phyloP scores from a whole-genome alignment of 2,329 filamentous ascomycete genomes.

The Pseudogymnoascus sp. region DNA sequence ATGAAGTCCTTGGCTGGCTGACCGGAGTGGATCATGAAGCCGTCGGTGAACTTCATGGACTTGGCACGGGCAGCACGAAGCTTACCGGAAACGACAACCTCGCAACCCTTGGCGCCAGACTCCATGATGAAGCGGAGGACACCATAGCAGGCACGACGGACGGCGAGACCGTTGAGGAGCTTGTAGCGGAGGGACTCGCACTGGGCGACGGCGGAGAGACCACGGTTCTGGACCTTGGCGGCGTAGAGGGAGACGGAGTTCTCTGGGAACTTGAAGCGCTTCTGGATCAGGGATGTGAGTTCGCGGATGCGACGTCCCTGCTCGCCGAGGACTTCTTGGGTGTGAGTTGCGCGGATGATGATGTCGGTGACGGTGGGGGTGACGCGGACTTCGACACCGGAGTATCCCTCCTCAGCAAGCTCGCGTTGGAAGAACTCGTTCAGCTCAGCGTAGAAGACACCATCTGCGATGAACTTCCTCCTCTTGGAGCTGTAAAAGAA shows the following conservation, averaged over 20 bases:
- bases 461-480: constrained; percentile 93
- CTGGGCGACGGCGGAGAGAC: constrained; percentile 98
- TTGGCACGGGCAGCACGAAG: constrained; percentile 98
- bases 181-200: constrained; percentile 99
- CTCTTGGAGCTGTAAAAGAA: constrained; percentile 63
- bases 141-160: constrained; percentile 98
- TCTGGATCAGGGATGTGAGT: constrained; percentile 99
- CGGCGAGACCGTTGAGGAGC: constrained; percentile 98
- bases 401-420: constrained; percentile 99
- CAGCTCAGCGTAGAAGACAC: constrained; percentile 99
- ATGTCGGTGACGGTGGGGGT: constrained; percentile 99
- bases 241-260: constrained; percentile 99
- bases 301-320: constrained; percentile 99
- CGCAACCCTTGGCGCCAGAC: constrained; percentile 98
- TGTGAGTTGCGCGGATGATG: constrained; percentile 99
- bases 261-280: constrained; percentile 99
- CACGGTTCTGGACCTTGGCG: constrained; percentile 99
- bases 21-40: constrained; percentile 99
- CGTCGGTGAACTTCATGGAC: constrained; percentile 99
- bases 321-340: constrained; percentile 99
- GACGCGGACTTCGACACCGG: constrained; percentile 98
- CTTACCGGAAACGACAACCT: constrained; percentile 99
- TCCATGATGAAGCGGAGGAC: constrained; percentile 99
- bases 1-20: constrained; percentile 99
- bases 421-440: constrained; percentile 99